Evolutionary conservation across 495 filamentous ascomycete species (phyloP), one percentile per base, ranked within the genome.

Genomic region (Hypoxylon perforatum): DNA sequence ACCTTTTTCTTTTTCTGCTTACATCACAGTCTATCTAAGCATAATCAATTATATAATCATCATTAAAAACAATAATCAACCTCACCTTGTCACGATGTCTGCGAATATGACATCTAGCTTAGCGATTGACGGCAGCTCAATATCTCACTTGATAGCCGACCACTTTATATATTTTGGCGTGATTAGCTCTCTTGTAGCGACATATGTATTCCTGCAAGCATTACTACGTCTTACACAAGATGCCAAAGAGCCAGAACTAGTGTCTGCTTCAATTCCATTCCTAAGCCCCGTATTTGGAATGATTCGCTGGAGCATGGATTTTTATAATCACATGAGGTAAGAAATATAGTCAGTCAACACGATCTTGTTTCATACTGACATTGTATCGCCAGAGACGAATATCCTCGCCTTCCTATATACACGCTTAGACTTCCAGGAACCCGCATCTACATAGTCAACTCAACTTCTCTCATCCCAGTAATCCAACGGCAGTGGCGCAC

Each of bases 361-460:
- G 36, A 14, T 39, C 15, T 3, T 39, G 3, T 39, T 5, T 14
- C 11, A 14, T 14, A 14, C 36, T 39, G 15, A 39, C 15, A 14
- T 14, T 14, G 3, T 14, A 14, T 39, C 15, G 30, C 30, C 30
- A 39, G 36, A 14, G 36, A 39, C 36, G 15, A 39, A 14, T 39
- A 39, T 14, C 36, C 36, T 14, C 11, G 21, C 4, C 22, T 72
- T 0, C 69, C 72, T 17, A 74, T 74, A n/a, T 74, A 74, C 44
- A 74, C 69, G 1, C 56, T 74, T 0, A 62, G 72, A 0, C 41
- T 74, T 19, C 72, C 72, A 0, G 59, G 59, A 15, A 19, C 44
- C 1, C 68, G 72, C 12, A 41, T 74, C 0, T 72, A 74, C 44
- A 36, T 74, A 17, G 57, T 74, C 55, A 71, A 74, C 44, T 39